phyloP scores from a whole-genome alignment of 768 basidiomycete genomes.

The Rhodotorula taiwanensis region DNA sequence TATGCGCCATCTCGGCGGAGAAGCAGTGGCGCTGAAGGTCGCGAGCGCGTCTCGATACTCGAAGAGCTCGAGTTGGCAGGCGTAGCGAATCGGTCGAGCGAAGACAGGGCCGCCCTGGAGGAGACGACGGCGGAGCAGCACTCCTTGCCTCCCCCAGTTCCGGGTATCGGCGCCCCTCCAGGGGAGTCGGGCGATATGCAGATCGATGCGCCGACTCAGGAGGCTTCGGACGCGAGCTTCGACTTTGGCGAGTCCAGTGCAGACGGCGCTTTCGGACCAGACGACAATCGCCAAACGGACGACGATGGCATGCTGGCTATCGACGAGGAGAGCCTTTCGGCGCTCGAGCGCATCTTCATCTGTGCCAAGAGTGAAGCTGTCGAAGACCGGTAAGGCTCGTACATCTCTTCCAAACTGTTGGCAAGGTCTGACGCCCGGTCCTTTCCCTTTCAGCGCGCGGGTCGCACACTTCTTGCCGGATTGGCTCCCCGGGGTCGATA shows the following conservation, averaged over 20 bases:
- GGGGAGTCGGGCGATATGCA: not conserved
- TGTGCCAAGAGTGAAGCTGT: constrained; percentile 31
- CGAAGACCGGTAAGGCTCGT: constrained; percentile 27
- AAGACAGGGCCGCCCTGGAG: not conserved
- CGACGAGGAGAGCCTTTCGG: constrained; percentile 73
- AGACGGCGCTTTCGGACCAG: constrained; percentile 4
- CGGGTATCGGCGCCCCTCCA: no score
- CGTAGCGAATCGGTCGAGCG: not conserved
- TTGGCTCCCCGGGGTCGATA: constrained; percentile 65
- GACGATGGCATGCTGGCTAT: constrained; percentile 38
- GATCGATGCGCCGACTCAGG: not conserved
- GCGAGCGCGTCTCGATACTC: not conserved
- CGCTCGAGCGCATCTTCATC: constrained; percentile 68
- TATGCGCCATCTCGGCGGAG: not conserved
- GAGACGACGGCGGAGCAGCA: not conserved
- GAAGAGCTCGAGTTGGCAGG: constrained; percentile 4
- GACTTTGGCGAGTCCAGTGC: constrained; percentile 2
- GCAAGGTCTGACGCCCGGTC: not conserved
- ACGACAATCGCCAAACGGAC: no score
- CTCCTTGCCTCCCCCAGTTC: no score
- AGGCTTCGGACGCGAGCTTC: constrained; percentile 18
- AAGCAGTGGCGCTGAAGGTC: constrained; percentile 6
- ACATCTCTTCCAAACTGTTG: not conserved
- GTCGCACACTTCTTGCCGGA: constrained; percentile 77
- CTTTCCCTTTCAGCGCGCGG: constrained; percentile 53